Percentiles rank a stretch among this genome's conserved stretches.
Evolutionary conservation across 2,329 filamentous ascomycete genomes (phyloP).

Genomic region (Tolypocladium capitatum): DNA sequence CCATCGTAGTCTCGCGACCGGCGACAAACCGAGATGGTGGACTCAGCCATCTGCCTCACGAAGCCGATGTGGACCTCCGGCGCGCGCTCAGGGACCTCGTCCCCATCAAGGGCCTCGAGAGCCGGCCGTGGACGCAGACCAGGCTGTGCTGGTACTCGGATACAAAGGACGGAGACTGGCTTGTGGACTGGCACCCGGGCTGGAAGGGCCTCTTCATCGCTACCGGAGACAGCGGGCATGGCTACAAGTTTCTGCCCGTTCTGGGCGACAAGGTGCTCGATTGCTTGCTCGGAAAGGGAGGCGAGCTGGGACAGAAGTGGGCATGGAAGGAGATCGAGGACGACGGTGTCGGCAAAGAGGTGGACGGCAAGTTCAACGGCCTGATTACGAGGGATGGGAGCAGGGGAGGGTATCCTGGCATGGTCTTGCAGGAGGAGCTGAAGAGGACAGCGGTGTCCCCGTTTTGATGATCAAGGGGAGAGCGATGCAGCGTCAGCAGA

Average conservation of each 20-base stretch:
- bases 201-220: constrained; percentile 46
- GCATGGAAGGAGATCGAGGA: constrained; percentile 47
- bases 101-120: constrained; percentile 39
- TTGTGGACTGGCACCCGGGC: constrained; percentile 55
- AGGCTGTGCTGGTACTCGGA: constrained; percentile 67
- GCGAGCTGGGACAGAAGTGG: constrained; percentile 44
- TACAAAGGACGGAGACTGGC: constrained; percentile 57
- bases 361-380: constrained; percentile 21
- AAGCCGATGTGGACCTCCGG: constrained; percentile 50
- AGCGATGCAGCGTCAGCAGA: background rate
- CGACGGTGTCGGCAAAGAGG: constrained; percentile 18
- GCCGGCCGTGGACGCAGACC: constrained; percentile 47
- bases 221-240: constrained; percentile 51
- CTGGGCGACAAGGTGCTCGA: constrained; percentile 49
- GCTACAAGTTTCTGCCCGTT: constrained; percentile 56
- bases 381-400: constrained; percentile 40
- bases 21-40: constrained; percentile 24
- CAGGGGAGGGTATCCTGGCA: constrained; percentile 32
- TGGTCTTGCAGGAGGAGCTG: constrained; percentile 32
- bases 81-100: constrained; percentile 47
- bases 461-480: constrained; percentile 6
- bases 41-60: constrained; percentile 36
- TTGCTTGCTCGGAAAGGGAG: constrained; percentile 32
- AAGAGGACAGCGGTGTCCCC: constrained; percentile 4
- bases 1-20: constrained; percentile 23